Percentiles rank a stretch among this genome's conserved stretches.
Evolutionary conservation across 2,329 filamentous ascomycete species (phyloP).

Genomic region (Pseudocercospora ulei): DNA sequence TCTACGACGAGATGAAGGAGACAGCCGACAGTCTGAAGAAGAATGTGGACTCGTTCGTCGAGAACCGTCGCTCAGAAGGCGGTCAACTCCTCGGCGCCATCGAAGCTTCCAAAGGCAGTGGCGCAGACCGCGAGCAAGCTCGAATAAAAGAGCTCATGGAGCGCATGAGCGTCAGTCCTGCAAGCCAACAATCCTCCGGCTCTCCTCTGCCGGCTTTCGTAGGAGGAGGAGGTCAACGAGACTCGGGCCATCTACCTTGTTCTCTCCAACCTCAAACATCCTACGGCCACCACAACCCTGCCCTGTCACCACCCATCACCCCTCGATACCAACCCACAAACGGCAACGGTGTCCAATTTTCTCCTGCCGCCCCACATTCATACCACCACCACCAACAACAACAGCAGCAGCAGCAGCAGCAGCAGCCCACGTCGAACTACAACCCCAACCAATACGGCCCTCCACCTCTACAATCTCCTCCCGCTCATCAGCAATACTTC

Average conservation of each 20-base stretch:
- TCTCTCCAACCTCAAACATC: slow-evolving; percentile 39
- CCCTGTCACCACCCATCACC: slow-evolving; percentile 41
- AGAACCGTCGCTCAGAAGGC: slow-evolving; percentile 83
- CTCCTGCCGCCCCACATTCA: slow-evolving; percentile 20
- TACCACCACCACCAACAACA: slow-evolving; percentile 25
- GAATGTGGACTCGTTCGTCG: slow-evolving; percentile 81
- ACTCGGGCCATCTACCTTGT: slow-evolving; percentile 34
- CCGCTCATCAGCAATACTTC: slow-evolving; percentile 52
- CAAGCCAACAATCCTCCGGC: slow-evolving; percentile 35
- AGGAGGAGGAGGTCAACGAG: slow-evolving; percentile 16
- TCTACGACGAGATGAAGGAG: slow-evolving; percentile 71
- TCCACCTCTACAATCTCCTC: slow-evolving; percentile 34
- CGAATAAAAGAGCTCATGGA: slow-evolving; percentile 86
- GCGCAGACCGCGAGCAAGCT: slow-evolving; percentile 74
- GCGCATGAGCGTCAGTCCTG: slow-evolving; percentile 71
- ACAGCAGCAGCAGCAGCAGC: slow-evolving; percentile 17
- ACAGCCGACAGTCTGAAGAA: slow-evolving; percentile 28
- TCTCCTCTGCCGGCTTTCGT: slow-evolving; percentile 35
- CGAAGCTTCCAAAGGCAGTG: slow-evolving; percentile 61
- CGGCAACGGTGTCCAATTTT: slow-evolving; percentile 29
- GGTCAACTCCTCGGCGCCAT: slow-evolving; percentile 82
- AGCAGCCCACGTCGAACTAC: slow-evolving; percentile 29
- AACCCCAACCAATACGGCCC: slow-evolving; percentile 43
- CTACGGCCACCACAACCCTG: slow-evolving; percentile 42
- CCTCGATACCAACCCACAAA: slow-evolving; percentile 37